Evolutionary conservation across 73 alveolate species (phyloP).

Genomic region (Durusdinium trenchii): DNA sequence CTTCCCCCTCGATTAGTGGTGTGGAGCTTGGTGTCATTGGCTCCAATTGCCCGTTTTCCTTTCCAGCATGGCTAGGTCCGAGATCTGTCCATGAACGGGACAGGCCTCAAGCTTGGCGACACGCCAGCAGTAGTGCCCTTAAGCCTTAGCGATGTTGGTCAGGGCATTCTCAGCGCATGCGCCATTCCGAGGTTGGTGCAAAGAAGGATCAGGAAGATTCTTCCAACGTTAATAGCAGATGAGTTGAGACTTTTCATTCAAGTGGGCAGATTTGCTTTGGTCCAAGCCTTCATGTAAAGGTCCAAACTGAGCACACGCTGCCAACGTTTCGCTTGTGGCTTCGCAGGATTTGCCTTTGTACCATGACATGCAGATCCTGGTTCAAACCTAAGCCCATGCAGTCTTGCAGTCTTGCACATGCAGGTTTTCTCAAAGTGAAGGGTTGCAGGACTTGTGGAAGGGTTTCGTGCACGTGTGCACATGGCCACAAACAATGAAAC

Average conservation of each 20-base stretch:
- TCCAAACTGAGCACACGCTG: no score
- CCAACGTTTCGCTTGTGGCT: background rate
- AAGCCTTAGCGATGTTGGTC: background rate
- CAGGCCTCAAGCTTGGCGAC: slow-evolving; percentile 93
- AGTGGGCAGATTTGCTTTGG: no score
- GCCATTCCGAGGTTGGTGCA: slow-evolving; percentile 5
- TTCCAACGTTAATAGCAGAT: no score
- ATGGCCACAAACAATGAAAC: no score
- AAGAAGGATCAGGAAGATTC: slow-evolving; percentile 51
- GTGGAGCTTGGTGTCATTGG: background rate
- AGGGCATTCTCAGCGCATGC: background rate
- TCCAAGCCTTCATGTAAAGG: no score
- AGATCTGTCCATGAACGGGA: slow-evolving; percentile 93
- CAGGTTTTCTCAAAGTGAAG: background rate
- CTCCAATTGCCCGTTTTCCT: background rate
- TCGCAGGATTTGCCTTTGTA: slow-evolving; percentile 60
- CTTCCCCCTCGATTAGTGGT: slow-evolving; percentile 88
- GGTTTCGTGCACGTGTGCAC: background rate
- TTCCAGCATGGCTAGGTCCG: slow-evolving; percentile 56
- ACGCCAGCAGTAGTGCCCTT: slow-evolving; percentile 76
- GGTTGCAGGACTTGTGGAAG: background rate
- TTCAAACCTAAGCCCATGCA: background rate
- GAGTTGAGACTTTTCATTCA: no score
- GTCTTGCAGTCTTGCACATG: background rate
- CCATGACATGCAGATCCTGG: slow-evolving; percentile 76